Percentiles rank a stretch among this genome's conserved stretches.
These are phyloP conservation scores for Ophiostoma piceae DNA, from an alignment of 2,329 filamentous ascomycete species.

Conservation along the genomic window DNA sequence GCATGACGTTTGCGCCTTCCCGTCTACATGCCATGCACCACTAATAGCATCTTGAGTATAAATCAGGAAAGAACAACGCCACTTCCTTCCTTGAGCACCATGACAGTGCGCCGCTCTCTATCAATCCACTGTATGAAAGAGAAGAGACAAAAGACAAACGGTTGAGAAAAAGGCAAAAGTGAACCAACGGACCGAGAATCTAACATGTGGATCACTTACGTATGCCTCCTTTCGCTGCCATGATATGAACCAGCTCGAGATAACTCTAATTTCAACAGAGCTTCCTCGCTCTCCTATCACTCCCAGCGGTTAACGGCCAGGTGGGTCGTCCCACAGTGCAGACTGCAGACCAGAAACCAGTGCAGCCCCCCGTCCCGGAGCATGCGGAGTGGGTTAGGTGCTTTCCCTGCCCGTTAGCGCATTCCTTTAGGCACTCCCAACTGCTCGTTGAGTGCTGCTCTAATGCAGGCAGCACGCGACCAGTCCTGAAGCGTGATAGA, in stretches of 20 bases:
- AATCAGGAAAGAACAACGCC: neutral
- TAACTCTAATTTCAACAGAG: neutral
- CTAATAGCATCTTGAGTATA: neutral
- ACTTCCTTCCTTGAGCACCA: neutral
- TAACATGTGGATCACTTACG: conserved; percentile 20
- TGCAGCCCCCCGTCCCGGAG: conserved; percentile 6
- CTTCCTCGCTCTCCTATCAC: neutral
- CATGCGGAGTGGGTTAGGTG: conserved; percentile 10
- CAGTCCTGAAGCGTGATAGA: neutral
- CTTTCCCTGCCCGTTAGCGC: neutral
- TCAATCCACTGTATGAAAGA: neutral
- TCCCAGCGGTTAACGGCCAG: neutral
- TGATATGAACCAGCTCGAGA: neutral
- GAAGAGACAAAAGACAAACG: neutral
- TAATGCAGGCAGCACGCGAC: neutral
- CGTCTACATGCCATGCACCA: neutral
- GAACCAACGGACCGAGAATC: conserved; percentile 1
- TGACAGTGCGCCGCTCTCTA: neutral
- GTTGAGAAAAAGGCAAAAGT: neutral
- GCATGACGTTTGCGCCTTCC: neutral
- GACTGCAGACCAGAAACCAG: neutral
- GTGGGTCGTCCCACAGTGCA: neutral
- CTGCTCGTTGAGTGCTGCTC: too few relatives aligned
- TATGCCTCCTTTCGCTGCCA: conserved; percentile 16
- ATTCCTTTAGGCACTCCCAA: neutral